Base-by-base conservation (phyloP, 2,329 filamentous ascomycete genomes). In the Stenocarpella maydis region DNA sequence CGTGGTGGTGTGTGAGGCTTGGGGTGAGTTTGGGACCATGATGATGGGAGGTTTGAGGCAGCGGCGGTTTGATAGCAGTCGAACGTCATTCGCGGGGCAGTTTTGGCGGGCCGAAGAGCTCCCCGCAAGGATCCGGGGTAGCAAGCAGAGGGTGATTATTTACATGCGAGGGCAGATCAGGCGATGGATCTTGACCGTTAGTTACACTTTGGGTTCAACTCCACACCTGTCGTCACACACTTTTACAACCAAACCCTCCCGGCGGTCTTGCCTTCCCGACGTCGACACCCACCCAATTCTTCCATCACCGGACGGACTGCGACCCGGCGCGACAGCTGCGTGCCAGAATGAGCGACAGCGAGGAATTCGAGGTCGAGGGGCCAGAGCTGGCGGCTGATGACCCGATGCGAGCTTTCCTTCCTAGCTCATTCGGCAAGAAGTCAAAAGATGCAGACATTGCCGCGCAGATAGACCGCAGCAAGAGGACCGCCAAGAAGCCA, bases 371-470 rank as follows among this genome's bases (percentile, higher is more conserved):
- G 71, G 81, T 91, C 50, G 87, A 90, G 74, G 81, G 77, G 28
- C 84, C 86, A 21, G 83, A 84, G 41, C 75, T 90, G 71, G 84
- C 86, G 41, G 82, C 82, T 24, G 88, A 93, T 77, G 91, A 94
- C 72, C 90, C 90, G 49, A 87, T 95, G 85, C 87, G 90, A 76
- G 86, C 89, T 63, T 97, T 94, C 77, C 82, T 98, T 71, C 95
- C 95, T 0, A 85, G 90, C 2, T 89, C 93, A 0, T 98, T 98
- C 78, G 95, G 95, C 65, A 97, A 95, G 79, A 91, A 92, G 78
- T 86, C 89, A 45, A 90, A 88, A 74, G 88, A 90, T 72, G 84
- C 92, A 74, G 89, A 97, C 79, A 85, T 95, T 72, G 88, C 90
- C 65, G 91, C 90, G 68, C 95, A 97, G 80, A 92, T 98, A 73